phyloP scores from a whole-genome alignment of 1,284 basidiomycete species.

The Mycena sp. region DNA sequence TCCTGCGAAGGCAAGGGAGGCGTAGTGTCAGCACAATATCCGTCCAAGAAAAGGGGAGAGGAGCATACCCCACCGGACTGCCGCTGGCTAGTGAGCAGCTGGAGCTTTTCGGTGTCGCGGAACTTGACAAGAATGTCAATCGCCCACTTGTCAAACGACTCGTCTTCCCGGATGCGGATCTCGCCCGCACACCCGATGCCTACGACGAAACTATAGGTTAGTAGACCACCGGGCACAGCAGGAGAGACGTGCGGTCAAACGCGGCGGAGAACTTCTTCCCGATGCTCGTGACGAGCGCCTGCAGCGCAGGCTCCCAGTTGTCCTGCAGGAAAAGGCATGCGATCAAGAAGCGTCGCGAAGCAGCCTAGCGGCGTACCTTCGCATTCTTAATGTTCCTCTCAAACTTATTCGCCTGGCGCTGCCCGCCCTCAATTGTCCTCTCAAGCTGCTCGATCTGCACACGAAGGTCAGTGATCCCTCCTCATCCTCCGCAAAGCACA shows the following conservation, averaged over 20 bases:
- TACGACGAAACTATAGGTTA: conserved; percentile 40
- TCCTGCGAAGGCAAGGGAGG: conserved; percentile 80
- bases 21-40: conserved; percentile 1
- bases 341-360: too few relatives aligned
- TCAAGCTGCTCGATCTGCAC: conserved; percentile 72
- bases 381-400: conserved; percentile 72
- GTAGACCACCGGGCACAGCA: not conserved
- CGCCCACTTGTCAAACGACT: conserved; percentile 94
- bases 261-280: conserved; percentile 89
- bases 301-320: conserved; percentile 88
- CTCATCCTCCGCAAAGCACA: conserved; percentile 8
- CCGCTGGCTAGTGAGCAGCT: conserved; percentile 86
- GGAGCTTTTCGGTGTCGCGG: conserved; percentile 88
- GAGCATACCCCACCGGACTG: conserved; percentile 94
- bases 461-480: conserved; percentile 9
- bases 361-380: conserved; percentile 67
- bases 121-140: conserved; percentile 98
- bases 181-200: conserved; percentile 94
- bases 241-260: conserved; percentile 83
- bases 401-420: conserved; percentile 59
- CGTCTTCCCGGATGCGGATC: conserved; percentile 78
- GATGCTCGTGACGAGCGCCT: conserved; percentile 80
- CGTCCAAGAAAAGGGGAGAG: conserved; percentile 1
- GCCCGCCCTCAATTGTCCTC: conserved; percentile 61
- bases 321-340: conserved; percentile 54